Base-by-base conservation (phyloP, 176 grass and related monocot genomes). In the Cenchrus fungigraminus region DNA sequence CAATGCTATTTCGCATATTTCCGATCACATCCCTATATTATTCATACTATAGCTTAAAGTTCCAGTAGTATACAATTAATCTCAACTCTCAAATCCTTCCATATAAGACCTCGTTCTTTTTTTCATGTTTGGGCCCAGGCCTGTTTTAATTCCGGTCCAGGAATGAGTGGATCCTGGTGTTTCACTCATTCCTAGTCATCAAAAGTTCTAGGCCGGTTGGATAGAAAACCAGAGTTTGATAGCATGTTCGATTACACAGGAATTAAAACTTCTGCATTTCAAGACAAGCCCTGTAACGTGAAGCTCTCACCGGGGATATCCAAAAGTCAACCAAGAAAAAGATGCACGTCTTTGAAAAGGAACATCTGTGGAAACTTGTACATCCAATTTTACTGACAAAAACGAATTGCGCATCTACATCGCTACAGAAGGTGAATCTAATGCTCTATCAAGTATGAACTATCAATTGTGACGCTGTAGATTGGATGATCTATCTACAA, bases 361-460 rank as follows among this genome's bases (percentile, higher is more conserved):
- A 65, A 44, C 17, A 19, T 69, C 29, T 44, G 3, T 28, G 17
- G 25, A 74, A 86, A 83, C 68, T 80, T 91, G 29, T 52, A 83
- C 80, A 80, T 75, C 84, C 55, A 77, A 76, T 80, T 74, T 69
- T 10, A 19, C n/a, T 76, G 73, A 76, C 89, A 67, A 89, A 69
- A 91, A 74, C 2, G 43, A 60, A 71, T 55, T 71, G 14, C 12
- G 5, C 73, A 83, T 79, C 44, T 83, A 86, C 80, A 87, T 53
- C 6, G 17, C 16, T 59, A 72, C 15, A 28, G 9, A 80, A 37
- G 44, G 67, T 59, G 52, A 83, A 73, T 43, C 78, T 89, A 83
- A 6, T 44, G 43, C 43, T 44, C 43, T 25, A 25, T 25, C 22
- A 25, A 25, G 22, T 44, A 44, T 79, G 47, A 77, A 88, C 42